These are phyloP conservation scores for Arthrobotrys musiformis DNA, from an alignment of 2,329 filamentous ascomycete genomes.

Conservation along the genomic window DNA sequence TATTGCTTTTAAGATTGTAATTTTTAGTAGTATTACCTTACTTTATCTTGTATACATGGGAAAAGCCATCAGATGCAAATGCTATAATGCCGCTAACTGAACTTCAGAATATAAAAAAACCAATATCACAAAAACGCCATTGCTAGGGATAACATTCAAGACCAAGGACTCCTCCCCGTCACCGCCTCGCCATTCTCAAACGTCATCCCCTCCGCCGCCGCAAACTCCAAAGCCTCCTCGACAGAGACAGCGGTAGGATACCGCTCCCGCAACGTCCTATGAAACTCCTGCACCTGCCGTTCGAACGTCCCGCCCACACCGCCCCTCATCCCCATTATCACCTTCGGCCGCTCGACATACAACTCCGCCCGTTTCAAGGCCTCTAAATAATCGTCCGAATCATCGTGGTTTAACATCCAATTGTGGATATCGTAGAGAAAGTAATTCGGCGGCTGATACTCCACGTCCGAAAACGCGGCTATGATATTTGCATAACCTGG, in stretches of 20 bases:
- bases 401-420: slow-evolving; percentile 37
- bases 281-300: slow-evolving; percentile 35
- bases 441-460: slow-evolving; percentile 42
- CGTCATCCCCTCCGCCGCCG: slow-evolving; percentile 38
- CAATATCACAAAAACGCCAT: not conserved
- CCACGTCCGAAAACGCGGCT: slow-evolving; percentile 37
- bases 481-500: slow-evolving; percentile 41
- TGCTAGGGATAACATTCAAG: not conserved
- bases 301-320: slow-evolving; percentile 22
- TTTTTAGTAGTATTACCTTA: too few relatives aligned
- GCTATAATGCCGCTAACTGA: not conserved
- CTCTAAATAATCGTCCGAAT: slow-evolving; percentile 21
- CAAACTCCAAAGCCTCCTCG: slow-evolving; percentile 45
- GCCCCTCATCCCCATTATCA: slow-evolving; percentile 18
- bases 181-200: slow-evolving; percentile 20
- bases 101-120: not conserved
- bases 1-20: not conserved
- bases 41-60: too few relatives aligned
- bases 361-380: slow-evolving; percentile 23
- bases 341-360: slow-evolving; percentile 30
- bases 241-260: slow-evolving; percentile 33
- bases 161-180: slow-evolving; percentile 13
- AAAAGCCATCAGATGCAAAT: not conserved
- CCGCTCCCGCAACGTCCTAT: slow-evolving; percentile 34
- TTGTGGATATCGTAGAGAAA: slow-evolving; percentile 50